Conservation (phyloP, 2,329 filamentous ascomycete genomes). For the Ophiostoma triangulosporum region DNA sequence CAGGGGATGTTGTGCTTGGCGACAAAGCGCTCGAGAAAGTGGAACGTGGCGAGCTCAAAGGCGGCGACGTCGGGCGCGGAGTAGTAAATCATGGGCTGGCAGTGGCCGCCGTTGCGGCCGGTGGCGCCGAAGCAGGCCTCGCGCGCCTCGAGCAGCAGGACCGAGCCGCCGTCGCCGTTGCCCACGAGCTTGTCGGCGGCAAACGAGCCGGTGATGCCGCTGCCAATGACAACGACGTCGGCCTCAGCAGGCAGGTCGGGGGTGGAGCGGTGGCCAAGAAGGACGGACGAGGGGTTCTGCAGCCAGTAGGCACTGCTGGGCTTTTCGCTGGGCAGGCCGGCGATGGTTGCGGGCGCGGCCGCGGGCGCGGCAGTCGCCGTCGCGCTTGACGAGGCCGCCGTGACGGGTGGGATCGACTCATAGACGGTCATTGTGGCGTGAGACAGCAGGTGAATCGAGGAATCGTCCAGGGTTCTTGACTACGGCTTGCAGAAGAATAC, state of each 20-base stretch:
- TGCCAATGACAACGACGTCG: conserved; percentile 61
- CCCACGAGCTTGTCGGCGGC: conserved; percentile 48
- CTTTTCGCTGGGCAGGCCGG: conserved; percentile 45
- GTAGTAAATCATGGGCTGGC: conserved; percentile 56
- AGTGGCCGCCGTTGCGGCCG: conserved; percentile 60
- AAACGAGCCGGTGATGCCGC: conserved; percentile 63
- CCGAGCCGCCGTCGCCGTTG: conserved; percentile 27
- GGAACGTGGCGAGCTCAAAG: conserved; percentile 61
- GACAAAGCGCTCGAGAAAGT: conserved; percentile 44
- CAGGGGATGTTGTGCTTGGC: conserved; percentile 46
- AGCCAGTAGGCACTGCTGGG: conserved; percentile 64
- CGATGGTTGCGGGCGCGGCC: conserved; percentile 9
- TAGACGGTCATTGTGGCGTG: conserved; percentile 15
- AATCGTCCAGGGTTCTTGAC: no score
- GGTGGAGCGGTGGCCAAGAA: conserved; percentile 58
- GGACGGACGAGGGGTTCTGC: conserved; percentile 46
- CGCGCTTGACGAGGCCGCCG: conserved; percentile 9
- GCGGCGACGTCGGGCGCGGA: conserved; percentile 45
- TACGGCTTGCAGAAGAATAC: background rate
- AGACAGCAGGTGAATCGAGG: no score
- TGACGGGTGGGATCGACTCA: conserved; percentile 12
- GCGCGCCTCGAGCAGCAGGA: conserved; percentile 63
- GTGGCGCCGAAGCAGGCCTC: conserved; percentile 77
- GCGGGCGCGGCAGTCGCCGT: background rate
- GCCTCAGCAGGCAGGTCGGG: conserved; percentile 44